Evolutionary conservation across 106 monocot species (phyloP).

Genomic region (Amphibolis antarctica): DNA sequence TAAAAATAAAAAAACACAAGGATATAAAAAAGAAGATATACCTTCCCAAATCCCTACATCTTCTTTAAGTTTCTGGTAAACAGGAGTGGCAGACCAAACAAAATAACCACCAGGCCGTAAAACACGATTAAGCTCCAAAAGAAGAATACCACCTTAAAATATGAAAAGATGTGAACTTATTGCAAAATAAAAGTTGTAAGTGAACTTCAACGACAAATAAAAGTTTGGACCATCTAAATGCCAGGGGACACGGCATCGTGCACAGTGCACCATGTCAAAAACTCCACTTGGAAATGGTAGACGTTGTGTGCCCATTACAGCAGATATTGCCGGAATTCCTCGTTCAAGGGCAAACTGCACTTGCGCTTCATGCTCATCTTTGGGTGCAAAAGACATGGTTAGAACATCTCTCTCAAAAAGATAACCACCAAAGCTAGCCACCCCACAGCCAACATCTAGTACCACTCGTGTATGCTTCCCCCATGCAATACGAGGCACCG

Average conservation of each 20-base stretch:
- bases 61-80: constrained; percentile 87
- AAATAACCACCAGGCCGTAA: constrained; percentile 87
- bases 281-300: constrained; percentile 69
- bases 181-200: not conserved
- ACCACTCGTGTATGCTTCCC: constrained; percentile 74
- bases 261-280: constrained; percentile 85
- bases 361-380: constrained; percentile 96
- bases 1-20: constrained; percentile 1
- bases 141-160: constrained; percentile 54
- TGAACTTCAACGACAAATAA: not conserved
- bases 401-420: constrained; percentile 83
- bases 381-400: constrained; percentile 90
- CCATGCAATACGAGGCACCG: constrained; percentile 62
- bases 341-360: constrained; percentile 89
- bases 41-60: constrained; percentile 91
- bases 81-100: constrained; percentile 98
- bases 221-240: constrained; percentile 53
- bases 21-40: constrained; percentile 1
- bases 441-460: constrained; percentile 92
- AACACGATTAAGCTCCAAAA: constrained; percentile 80
- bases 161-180: not conserved
- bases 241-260: constrained; percentile 95
- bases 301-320: constrained; percentile 91
- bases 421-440: constrained; percentile 89
- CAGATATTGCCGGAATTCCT: constrained; percentile 93